Evolutionary conservation across 495 filamentous ascomycete species (phyloP), one percentile per base, ranked within the genome.

Genomic region (Penicillium diatomitis): DNA sequence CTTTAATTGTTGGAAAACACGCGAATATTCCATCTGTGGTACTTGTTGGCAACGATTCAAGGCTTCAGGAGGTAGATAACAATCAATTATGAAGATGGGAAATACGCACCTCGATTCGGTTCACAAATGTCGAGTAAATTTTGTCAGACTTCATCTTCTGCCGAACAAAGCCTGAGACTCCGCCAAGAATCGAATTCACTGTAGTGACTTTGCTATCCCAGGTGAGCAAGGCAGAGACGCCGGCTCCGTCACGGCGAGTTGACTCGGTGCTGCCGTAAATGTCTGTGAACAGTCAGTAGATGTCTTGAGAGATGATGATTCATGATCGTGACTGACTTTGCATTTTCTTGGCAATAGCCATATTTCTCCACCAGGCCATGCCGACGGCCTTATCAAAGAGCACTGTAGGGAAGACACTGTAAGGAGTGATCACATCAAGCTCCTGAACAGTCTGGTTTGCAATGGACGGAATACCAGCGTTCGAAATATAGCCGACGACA

Each of bases 201-300:
- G 64, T 67, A 9, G 59, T 65, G 36, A 67, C 53, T 53, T 68
- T 68, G 55, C 64, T 65, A 39, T 65, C 64, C 65, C 64, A 68
- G 37, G 55, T 58, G 8, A 68, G 47, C 35, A 67, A 61, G n/a
- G 52, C 54, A 12, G 62, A 64, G 32, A 58, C 53, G 11, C 47
- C 56, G 0, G 56, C 62, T 33, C 66, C 66, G 58, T 65, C 62
- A 20, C 56, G 37, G n/a, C 60, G 57, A n/a, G 61, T 55, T 28
- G 57, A 62, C 47, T 69, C 64, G 6, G 57, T 66, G 47, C 65
- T 66, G 12, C 64, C 62, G 34, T 66, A 69, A 9, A 55, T 56
- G 49, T 62, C 61, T 64, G 8, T 27, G 28, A 7, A 30, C 6
- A 6, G 11, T 33, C 30, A 47, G 29, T 1, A 45, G 8, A 20